Conservation (phyloP, 371 early-diverging fungal genomes). For the Gilbertella persicaria region DNA sequence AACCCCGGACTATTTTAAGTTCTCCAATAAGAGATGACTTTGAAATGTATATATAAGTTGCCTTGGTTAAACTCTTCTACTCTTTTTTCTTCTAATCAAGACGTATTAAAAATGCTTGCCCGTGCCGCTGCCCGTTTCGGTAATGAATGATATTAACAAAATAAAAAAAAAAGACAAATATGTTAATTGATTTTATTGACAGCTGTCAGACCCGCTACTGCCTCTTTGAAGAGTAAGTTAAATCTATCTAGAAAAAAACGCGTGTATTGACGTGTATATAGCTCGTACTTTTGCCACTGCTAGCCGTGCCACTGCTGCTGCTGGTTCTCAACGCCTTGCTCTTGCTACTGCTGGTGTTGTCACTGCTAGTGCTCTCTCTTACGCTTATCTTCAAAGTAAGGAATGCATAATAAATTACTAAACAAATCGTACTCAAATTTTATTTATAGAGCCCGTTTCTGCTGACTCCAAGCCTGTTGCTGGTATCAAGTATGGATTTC, state of each 20-base stretch:
- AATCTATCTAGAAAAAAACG: background rate
- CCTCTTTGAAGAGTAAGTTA: constrained; percentile 39
- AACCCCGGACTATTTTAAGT: too few relatives aligned
- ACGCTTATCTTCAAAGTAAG: constrained; percentile 49
- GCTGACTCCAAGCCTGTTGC: constrained; percentile 63
- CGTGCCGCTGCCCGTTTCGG: constrained; percentile 47
- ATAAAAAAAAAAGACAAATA: background rate
- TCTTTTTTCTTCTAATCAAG: constrained; percentile 16
- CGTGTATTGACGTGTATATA: constrained; percentile 7
- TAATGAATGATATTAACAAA: constrained; percentile 15
- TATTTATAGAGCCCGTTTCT: constrained; percentile 25
- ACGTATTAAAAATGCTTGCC: constrained; percentile 37
- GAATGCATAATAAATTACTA: constrained; percentile 8
- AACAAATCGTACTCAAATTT: constrained; percentile 7
- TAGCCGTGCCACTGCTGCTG: constrained; percentile 42
- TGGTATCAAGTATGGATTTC: constrained; percentile 66
- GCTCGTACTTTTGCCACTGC: constrained; percentile 55
- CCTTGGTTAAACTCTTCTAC: constrained; percentile 5
- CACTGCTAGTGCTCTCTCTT: constrained; percentile 50
- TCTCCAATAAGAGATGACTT: background rate
- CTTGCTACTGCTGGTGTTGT: constrained; percentile 53
- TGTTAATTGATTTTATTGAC: background rate
- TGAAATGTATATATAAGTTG: too few relatives aligned
- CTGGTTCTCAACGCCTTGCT: constrained; percentile 35
- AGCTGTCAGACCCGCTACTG: constrained; percentile 37